Evolutionary conservation across 768 basidiomycete species (phyloP), one percentile per base, ranked within the genome.

Genomic region (Pholiota microspora): DNA sequence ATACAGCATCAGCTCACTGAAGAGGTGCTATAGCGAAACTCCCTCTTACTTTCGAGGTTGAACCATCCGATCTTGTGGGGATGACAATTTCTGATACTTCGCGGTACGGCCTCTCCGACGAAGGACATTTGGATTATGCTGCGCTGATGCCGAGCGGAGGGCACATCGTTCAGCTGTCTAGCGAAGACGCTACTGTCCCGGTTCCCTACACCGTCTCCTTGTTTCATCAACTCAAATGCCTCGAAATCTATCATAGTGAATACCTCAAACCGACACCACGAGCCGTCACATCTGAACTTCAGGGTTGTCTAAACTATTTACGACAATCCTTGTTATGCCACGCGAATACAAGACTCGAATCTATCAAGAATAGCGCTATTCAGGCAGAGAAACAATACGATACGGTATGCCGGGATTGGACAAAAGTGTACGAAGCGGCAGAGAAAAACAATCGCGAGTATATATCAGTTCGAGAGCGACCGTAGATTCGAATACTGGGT

Each of bases 261-360:
- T 59, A 59, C 18, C 54, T 45, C 10, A 45, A 50, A 27, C 57
- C 53, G 7, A 18, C 55, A 42, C 36, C 62, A 3, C 62, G 59
- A 1, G 68, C 69, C 35, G 34, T 52, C 32, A 51, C 49, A 9
- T 15, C 27, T 4, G 50, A 51, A 16, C 16, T 52, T 12, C 55
- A 51, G 32, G 44, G 45, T 3, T 72, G 71, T 48, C 32, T 71
- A 2, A 62, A 63, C 28, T 71, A 70, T 57, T 52, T 71, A 9
- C 62, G 68, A 4, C 67, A 71, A 45, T 56, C 60, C 0, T 28
- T 71, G 10, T 49, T 72, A 49, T 72, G 71, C 51, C 59, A 56
- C 10, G 59, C 68, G 5, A 58, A 67, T 55, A 53, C 55, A 28
- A 24, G 47, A 36, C 23, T 61, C 24, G 60, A 61, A 24, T 61